Conservation (phyloP, 345 rosid genomes). For the Euphorbia pulcherrima region DNA sequence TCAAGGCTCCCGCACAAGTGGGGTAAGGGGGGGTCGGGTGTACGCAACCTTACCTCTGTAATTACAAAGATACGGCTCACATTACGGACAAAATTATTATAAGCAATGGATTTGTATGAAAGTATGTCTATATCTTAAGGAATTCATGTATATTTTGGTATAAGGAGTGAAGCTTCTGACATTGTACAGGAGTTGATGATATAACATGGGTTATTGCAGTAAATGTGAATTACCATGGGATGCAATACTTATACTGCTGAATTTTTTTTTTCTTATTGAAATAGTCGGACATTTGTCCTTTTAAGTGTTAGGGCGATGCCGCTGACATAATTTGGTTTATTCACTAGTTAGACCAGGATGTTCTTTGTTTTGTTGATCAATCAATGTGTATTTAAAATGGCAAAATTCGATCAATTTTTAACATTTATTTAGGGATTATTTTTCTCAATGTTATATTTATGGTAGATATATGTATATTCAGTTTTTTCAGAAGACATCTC, state of each 20-base stretch:
- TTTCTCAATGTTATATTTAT: background rate
- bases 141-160: background rate
- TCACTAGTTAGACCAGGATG: background rate
- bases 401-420: background rate
- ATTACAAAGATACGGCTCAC: background rate
- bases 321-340: background rate
- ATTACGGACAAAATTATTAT: background rate
- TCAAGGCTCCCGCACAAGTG: no score
- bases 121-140: background rate
- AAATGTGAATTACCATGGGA: background rate
- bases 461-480: background rate
- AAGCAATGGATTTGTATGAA: background rate
- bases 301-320: background rate
- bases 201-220: background rate
- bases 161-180: background rate
- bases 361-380: background rate
- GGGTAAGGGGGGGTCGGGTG: no score
- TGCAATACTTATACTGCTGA: background rate
- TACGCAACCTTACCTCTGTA: no score
- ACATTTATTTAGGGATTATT: background rate
- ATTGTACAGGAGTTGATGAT: background rate
- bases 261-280: background rate
- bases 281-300: background rate
- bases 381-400: background rate
- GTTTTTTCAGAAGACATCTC: background rate